Base-by-base conservation (phyloP, 148 eudicot species). In the Hydrangea macrophylla region DNA sequence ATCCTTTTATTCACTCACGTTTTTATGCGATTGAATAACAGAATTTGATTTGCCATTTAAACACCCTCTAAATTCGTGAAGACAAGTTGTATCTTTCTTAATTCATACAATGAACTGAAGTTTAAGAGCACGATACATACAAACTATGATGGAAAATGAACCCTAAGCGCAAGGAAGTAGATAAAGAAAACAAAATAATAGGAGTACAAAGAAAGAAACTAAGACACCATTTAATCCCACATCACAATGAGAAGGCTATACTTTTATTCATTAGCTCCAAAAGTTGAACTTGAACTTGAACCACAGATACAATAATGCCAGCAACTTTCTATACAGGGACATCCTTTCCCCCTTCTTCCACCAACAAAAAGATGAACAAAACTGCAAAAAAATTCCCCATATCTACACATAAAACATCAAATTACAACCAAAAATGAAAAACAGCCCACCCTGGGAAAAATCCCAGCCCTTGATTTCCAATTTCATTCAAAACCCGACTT, bases 381-480 rank as follows among this genome's bases (percentile, higher is more conserved):
- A 76, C 61, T 45, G 54, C 78, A 83, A 76, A n/a, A n/a, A n/a
- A 88, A 81, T 80, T 83, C 76, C 75, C 75, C 65, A 72, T 83
- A 85, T 85, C 83, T 78, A 85, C 86, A 79, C 26, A 59, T 69
- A 56, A 51, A 39, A 17, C 26, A 8, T 18, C 12, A 62, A 53
- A 33, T 28, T 7, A 32, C 40, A 67, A 44, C 42, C 37, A 50
- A 64, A 31, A 36, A 62, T 26, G 30, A 70, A 45, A 62, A 45
- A 55, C 35, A 40, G 24, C 31, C 6, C 54, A 24, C 28, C 55
- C 44, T 64, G 33, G 50, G 76, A 72, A 67, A 71, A 51, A 32
- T 59, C 71, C 68, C 62, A 69, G 68, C 82, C 83, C 77, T 76
- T 35, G 1, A 62, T 51, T 64, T 58, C 62, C 39, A 74, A 70